Evolutionary conservation across 2,329 filamentous ascomycete species (phyloP), one percentile per base, ranked within the genome.

Genomic region (Colletotrichum sp.): DNA sequence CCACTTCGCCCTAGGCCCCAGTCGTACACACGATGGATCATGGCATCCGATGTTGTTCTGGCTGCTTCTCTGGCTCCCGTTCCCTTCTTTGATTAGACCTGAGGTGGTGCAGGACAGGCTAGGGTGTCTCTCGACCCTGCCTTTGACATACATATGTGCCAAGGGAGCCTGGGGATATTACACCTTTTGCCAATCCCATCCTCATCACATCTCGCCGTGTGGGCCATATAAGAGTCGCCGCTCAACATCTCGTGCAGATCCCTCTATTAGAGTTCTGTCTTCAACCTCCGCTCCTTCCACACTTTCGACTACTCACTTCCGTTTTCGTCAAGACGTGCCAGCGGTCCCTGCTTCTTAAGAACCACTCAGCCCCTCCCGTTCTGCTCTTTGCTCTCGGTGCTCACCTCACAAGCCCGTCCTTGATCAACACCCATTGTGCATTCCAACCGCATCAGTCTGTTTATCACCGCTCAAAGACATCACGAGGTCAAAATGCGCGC

Each of bases 401-500:
- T 24, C 24, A 26, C 22, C 52, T 30, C 57, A 18, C 48, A 57
- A 65, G 63, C 32, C 34, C 69, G 34, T 26, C 12, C 39, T 73
- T 44, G 70, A 68, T 59, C 64, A 64, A 64, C 55, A 26, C 30
- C 26, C 18, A 30, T 8, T 48, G 9, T 36, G 39, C 24, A 26
- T 39, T 68, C 18, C 15, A 13, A 48, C 36, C 39, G 66, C 32
- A 48, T 24, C 44, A 68, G 13, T 48, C 59, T 57, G 28, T 34
- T 34, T 44, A 26, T 52, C 28, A 66, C 34, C 48, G 48, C n/a
- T 15, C 26, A 28, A 68, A n/a, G 16, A 28, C 7, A 64, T 55
- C 32, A 18, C 66, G 71, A 30, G 66, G 63, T 36, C 70, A 78
- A 59, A 36, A 81, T 81, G 80, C 78, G 77, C 48, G 39, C 78